Percentiles rank a stretch among this genome's conserved stretches.
phyloP scores from a whole-genome alignment of 805 yeast genomes.

The Candida incommunis region DNA sequence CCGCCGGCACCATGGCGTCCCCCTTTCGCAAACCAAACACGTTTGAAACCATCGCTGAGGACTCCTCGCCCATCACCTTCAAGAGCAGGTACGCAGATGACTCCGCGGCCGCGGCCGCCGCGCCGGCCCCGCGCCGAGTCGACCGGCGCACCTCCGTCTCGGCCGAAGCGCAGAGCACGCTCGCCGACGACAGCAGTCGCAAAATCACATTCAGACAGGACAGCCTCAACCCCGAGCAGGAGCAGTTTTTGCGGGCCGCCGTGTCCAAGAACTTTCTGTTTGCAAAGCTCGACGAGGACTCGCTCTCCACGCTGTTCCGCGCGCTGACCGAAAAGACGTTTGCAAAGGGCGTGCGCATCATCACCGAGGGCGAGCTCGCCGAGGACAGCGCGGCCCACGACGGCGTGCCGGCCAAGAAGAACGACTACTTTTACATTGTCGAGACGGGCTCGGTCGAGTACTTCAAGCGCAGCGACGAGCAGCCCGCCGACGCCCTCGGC shows the following conservation, averaged over 20 bases:
- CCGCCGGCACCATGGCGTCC: no score
- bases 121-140: not conserved
- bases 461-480: no score
- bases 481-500: no score
- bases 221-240: slow-evolving; percentile 30
- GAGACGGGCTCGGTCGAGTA: slow-evolving; percentile 79
- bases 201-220: not conserved
- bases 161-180: slow-evolving; percentile 4
- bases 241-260: slow-evolving; percentile 50
- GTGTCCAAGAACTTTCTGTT: slow-evolving; percentile 77
- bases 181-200: not conserved
- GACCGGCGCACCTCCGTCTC: slow-evolving; percentile 7
- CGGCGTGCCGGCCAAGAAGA: no score
- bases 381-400: no score
- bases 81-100: not conserved
- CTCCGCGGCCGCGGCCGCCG: not conserved
- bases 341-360: slow-evolving; percentile 47
- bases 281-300: slow-evolving; percentile 63
- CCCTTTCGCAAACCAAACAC: no score
- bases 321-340: slow-evolving; percentile 70
- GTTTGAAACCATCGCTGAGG: slow-evolving; percentile 1
- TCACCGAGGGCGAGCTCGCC: slow-evolving; percentile 84
- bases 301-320: slow-evolving; percentile 61
- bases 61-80: not conserved
- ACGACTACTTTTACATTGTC: slow-evolving; percentile 79